Base-by-base conservation (phyloP, 2,329 filamentous ascomycete genomes). In the Exutisphaerella laricina region DNA sequence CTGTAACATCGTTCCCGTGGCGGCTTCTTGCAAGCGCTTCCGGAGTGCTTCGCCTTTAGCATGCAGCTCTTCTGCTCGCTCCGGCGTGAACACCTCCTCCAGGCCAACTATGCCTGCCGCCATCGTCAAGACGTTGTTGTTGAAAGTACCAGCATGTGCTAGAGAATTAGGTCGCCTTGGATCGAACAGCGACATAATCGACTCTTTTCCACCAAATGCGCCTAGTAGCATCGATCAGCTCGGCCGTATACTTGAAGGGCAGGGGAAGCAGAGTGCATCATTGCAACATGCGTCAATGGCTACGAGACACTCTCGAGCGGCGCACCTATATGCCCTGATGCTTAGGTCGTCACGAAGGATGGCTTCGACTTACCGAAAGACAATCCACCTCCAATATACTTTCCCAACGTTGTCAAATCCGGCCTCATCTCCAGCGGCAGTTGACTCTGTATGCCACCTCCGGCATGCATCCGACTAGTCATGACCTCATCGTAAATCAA, bases 401-500 rank as follows among this genome's bases (percentile, higher is more conserved):
- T 85, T 0, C 82, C 82, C 29, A 84, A 61, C 0, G 79, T 80
- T 32, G 74, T 78, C 39, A 85, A 58, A 55, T 85, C 82, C 0
- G 81, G 79, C 2, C 63, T 65, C 5, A 81, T 57, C 2, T 62
- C 67, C 18, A 66, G 45, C 16, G 63, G 46, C 2, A 60, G 55
- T 4, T 71, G 68, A 3, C 79, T 58, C 0, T 57, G 54, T 5
- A 57, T 43, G 3, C 54, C 54, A 10, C 82, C 80, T 5, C 69
- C 64, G 1, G 66, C 66, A 13, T 68, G 62, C 20, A 84, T 62
- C 2, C 82, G 70, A 3, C 77, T 81, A 0, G 81, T 84, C 74
- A 84, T 82, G 4, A 86, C 82, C 62, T 87, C 83, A 58, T 87
- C 83, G 10, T 84, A 66, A 25, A 87, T 78, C 50, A 87, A 72